Conservation (phyloP, 345 rosid species). For the Hibiscus mutabilis region DNA sequence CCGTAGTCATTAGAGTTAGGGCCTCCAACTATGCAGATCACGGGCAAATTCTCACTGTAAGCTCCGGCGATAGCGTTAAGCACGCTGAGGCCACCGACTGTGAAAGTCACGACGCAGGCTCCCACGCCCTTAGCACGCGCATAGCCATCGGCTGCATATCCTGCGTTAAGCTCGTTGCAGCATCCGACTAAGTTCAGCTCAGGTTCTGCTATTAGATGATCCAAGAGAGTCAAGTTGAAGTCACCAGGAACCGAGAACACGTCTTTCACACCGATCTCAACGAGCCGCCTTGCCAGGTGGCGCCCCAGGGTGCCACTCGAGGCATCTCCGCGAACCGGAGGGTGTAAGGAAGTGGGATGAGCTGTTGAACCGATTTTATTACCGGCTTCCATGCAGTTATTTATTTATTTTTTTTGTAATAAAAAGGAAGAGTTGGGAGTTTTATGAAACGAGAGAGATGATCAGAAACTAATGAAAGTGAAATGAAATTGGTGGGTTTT, state of each 20-base stretch:
- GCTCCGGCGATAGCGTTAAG: slow-evolving; percentile 70
- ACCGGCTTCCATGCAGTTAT: slow-evolving; percentile 32
- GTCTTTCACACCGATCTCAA: slow-evolving; percentile 59
- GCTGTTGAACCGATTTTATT: slow-evolving; percentile 29
- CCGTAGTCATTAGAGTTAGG: slow-evolving; percentile 73
- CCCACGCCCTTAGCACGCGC: slow-evolving; percentile 63
- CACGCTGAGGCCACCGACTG: slow-evolving; percentile 72
- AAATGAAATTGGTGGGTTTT: not conserved
- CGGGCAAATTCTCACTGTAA: slow-evolving; percentile 63
- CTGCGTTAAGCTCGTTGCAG: slow-evolving; percentile 77
- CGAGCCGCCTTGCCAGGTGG: slow-evolving; percentile 61
- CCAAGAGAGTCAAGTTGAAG: slow-evolving; percentile 57
- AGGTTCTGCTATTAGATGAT: slow-evolving; percentile 56
- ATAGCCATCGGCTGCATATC: slow-evolving; percentile 75
- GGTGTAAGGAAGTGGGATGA: slow-evolving; percentile 19
- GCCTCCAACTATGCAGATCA: slow-evolving; percentile 62
- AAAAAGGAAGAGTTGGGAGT: not conserved
- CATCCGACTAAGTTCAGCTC: slow-evolving; percentile 52
- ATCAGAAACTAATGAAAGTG: not conserved
- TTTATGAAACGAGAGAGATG: not conserved
- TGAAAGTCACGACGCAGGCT: slow-evolving; percentile 68
- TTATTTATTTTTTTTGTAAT: not conserved
- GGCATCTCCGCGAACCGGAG: slow-evolving; percentile 10
- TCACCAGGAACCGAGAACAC: slow-evolving; percentile 75
- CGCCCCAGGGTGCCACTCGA: slow-evolving; percentile 41